These are phyloP conservation scores for Apiospora sp. DNA, from an alignment of 2,329 filamentous ascomycete species.

Conservation along the genomic window DNA sequence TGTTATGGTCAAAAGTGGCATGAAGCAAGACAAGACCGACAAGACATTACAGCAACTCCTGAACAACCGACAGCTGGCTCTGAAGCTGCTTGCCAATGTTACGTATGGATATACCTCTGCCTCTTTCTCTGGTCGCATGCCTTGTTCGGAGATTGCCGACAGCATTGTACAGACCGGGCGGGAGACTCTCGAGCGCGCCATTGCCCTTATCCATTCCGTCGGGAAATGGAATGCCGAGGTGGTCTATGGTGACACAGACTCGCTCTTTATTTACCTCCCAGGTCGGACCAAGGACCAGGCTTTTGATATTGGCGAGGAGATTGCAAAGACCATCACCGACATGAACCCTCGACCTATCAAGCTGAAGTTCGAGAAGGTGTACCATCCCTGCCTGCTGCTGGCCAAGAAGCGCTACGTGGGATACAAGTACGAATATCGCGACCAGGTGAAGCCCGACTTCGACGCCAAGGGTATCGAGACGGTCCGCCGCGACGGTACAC, in stretches of 20 bases:
- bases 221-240: constrained; percentile 93
- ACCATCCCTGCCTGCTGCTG: constrained; percentile 90
- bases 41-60: constrained; percentile 84
- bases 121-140: constrained; percentile 96
- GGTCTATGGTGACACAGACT: constrained; percentile 97
- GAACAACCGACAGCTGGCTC: constrained; percentile 91
- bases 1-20: constrained; percentile 96
- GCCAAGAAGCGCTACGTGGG: constrained; percentile 99
- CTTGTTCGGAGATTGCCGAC: constrained; percentile 96
- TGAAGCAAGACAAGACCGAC: constrained; percentile 93
- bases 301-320: constrained; percentile 92
- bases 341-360: constrained; percentile 92
- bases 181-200: constrained; percentile 93
- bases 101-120: constrained; percentile 98
- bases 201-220: constrained; percentile 89
- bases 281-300: constrained; percentile 88
- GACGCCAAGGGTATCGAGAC: constrained; percentile 99
- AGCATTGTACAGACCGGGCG: constrained; percentile 96
- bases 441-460: constrained; percentile 83
- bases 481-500: constrained; percentile 91
- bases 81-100: constrained; percentile 98
- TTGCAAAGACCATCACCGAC: constrained; percentile 84
- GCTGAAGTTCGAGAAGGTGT: constrained; percentile 98
- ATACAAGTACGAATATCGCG: constrained; percentile 88
- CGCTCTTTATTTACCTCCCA: constrained; percentile 88